Evolutionary conservation across 2,329 filamentous ascomycete species (phyloP), one percentile per base, ranked within the genome.

Genomic region (Pseudocercospora vitis): DNA sequence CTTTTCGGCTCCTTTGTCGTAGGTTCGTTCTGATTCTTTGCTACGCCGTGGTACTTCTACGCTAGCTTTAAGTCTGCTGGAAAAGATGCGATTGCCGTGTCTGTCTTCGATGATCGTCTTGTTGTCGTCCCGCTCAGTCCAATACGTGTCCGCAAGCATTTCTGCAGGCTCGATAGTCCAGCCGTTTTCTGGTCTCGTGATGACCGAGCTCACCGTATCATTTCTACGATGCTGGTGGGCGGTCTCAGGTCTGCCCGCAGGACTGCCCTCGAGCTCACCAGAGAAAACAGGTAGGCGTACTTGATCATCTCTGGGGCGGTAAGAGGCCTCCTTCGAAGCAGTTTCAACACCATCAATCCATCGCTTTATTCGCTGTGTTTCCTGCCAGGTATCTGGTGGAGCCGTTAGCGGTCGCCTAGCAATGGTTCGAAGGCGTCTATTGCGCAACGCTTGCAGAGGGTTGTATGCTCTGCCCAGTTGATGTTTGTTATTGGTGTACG

Each of bases 381-480:
- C 85, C 32, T 82, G 79, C 75, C 95, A 97, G 1, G 88, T 89
- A 61, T 88, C 85, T 1, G 79, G 78, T 57, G 89, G 84, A 12
- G 88, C 84, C 64, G 94, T 83, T 28, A 96, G 85, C 0, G 81
- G 73, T 60, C 82, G 85, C 33, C 89, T 82, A 72, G 95, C 89
- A 12, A 91, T 82, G 21, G 87, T 86, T 58, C 94, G 81, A 9
- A 94, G 82, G 68, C 91, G 92, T 44, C 92, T 82, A 67, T 99
- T 97, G 16, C 94, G 86, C 51, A 97, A 88, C 63, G 90, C 90
- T 70, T 97, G 94, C 19, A 99, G 74, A 3, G 92, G 94, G 68
- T 99, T 96, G 69, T 97, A 97, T 2, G 78, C 74, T 48, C 91
- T 85, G 3, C 88, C 87, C 6, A 86, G 62, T n/a, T 53, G 65